These are phyloP conservation scores for Penicillium sp. DNA, from an alignment of 2,329 filamentous ascomycete species.

Conservation along the genomic window DNA sequence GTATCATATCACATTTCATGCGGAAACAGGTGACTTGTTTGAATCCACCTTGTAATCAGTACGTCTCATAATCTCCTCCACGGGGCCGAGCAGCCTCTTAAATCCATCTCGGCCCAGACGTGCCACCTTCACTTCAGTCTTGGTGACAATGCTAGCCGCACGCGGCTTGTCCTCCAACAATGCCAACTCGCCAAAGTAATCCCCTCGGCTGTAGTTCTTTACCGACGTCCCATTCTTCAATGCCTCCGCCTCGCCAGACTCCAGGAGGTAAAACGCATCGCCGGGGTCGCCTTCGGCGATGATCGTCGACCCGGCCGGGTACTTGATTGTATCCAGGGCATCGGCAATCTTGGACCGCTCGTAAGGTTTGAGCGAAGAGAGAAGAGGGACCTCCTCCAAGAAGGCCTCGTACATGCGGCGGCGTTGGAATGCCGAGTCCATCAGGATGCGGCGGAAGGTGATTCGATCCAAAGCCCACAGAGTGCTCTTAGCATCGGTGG, in stretches of 20 bases:
- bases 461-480: conserved; percentile 94
- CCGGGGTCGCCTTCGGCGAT: conserved; percentile 92
- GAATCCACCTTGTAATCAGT: conserved; percentile 47
- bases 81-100: conserved; percentile 87
- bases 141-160: conserved; percentile 83
- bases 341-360: conserved; percentile 98
- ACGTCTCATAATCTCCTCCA: conserved; percentile 92
- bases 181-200: conserved; percentile 96
- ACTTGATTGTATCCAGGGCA: conserved; percentile 89
- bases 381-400: conserved; percentile 87
- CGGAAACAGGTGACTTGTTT: conserved; percentile 29
- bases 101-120: conserved; percentile 92
- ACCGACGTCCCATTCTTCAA: conserved; percentile 78
- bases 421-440: conserved; percentile 96
- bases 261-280: conserved; percentile 88
- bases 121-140: conserved; percentile 89
- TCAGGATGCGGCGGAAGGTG: conserved; percentile 95
- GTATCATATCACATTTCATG: conserved; percentile 25
- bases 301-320: conserved; percentile 76
- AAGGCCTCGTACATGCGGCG: conserved; percentile 97
- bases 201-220: conserved; percentile 84
- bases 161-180: conserved; percentile 91
- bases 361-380: conserved; percentile 82
- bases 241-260: conserved; percentile 83
- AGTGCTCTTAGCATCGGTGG: conserved; percentile 74